Percentiles rank a stretch among this genome's conserved stretches.
Evolutionary conservation across 441 rosid genomes (phyloP).

Genomic region (Melastoma candidum): DNA sequence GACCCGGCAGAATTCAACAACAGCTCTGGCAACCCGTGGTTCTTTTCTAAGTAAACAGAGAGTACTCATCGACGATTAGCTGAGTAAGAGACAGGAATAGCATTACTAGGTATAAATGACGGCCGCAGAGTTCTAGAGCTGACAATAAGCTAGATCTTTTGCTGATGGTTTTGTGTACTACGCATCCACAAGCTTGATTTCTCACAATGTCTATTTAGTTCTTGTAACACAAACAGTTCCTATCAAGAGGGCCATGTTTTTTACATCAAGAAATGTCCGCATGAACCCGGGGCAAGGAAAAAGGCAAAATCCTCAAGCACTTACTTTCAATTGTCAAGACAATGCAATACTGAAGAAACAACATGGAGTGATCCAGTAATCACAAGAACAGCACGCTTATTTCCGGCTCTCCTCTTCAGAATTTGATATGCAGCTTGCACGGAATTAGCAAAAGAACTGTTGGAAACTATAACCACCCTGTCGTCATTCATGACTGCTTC

Average conservation of each 20-base stretch:
- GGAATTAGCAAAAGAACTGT: constrained; percentile 22
- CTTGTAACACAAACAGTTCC: no score
- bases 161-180: no score
- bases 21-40: constrained; percentile 28
- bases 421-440: constrained; percentile 38
- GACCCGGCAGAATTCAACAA: constrained; percentile 24
- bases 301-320: no score
- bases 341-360: constrained; percentile 45
- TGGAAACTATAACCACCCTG: constrained; percentile 29
- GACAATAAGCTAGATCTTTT: no score
- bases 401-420: constrained; percentile 26
- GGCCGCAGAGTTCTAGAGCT: no score
- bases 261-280: no score
- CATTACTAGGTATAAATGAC: no score
- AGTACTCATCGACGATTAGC: not conserved
- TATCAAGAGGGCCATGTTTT: no score
- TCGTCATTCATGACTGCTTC: constrained; percentile 18
- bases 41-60: constrained; percentile 11
- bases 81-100: not conserved
- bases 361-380: constrained; percentile 78
- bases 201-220: no score
- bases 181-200: no score
- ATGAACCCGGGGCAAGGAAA: no score
- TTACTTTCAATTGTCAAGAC: constrained; percentile 14
- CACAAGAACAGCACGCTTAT: constrained; percentile 32